Evolutionary conservation across 495 filamentous ascomycete species (phyloP).

Genomic region (Corynascus novoguineensis): DNA sequence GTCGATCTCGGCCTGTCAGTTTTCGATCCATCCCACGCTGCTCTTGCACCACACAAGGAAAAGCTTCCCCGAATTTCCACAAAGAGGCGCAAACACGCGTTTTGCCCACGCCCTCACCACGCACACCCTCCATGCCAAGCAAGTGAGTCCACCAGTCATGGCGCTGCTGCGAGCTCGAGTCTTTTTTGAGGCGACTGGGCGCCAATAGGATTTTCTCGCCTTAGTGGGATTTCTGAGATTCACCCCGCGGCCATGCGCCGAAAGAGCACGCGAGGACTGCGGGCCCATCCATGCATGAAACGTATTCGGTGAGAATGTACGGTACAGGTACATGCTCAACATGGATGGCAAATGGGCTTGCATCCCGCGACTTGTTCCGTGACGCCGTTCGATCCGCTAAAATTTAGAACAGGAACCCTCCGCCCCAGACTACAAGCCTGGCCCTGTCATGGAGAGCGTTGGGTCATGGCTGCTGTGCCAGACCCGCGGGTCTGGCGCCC

Average conservation of each 20-base stretch:
- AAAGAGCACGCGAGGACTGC: background rate
- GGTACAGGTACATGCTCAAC: background rate
- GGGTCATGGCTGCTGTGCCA: slow-evolving; percentile 31
- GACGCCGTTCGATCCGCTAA: background rate
- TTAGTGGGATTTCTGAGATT: slow-evolving; percentile 24
- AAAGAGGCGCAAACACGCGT: slow-evolving; percentile 8
- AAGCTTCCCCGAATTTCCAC: slow-evolving; percentile 25
- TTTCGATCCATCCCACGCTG: slow-evolving; percentile 26
- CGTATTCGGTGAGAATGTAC: slow-evolving; percentile 6
- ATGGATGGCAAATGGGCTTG: slow-evolving; percentile 4
- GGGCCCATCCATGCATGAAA: slow-evolving; percentile 5
- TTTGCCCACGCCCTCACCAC: slow-evolving; percentile 1
- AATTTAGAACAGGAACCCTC: slow-evolving; percentile 6
- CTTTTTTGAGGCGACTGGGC: slow-evolving; percentile 3
- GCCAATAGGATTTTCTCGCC: slow-evolving; percentile 28
- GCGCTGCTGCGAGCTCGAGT: slow-evolving; percentile 10
- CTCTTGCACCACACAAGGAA: too few relatives aligned
- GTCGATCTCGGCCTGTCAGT: slow-evolving; percentile 1
- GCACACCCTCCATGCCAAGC: slow-evolving; percentile 19
- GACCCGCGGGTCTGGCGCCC: slow-evolving; percentile 17
- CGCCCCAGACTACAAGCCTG: slow-evolving; percentile 23
- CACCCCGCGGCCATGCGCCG: slow-evolving; percentile 13
- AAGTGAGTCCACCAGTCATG: slow-evolving; percentile 23
- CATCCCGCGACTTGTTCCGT: background rate
- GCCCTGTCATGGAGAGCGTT: slow-evolving; percentile 28